phyloP scores from a whole-genome alignment of 371 early-diverging fungal genomes.

The Syncephalastrum monosporum region DNA sequence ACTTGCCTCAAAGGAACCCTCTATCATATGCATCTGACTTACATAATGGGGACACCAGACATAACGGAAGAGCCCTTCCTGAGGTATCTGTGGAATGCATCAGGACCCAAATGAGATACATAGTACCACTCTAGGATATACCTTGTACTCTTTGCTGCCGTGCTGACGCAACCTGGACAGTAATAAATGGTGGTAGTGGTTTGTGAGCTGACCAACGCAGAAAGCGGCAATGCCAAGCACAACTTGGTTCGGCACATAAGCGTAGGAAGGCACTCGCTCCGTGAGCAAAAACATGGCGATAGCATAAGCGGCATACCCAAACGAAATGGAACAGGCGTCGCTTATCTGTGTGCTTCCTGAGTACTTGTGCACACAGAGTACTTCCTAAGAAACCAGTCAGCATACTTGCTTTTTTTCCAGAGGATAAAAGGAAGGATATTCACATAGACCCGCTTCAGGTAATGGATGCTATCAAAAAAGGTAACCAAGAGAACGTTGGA shows the following conservation, averaged over 20 bases:
- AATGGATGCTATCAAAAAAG: slow-evolving; percentile 19
- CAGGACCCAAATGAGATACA: too few relatives aligned
- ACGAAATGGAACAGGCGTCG: slow-evolving; percentile 24
- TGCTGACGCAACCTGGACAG: slow-evolving; percentile 22
- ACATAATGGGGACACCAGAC: slow-evolving; percentile 52
- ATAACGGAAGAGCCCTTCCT: slow-evolving; percentile 27
- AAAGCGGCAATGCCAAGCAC: slow-evolving; percentile 19
- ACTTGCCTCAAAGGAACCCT: too few relatives aligned
- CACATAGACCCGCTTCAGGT: slow-evolving; percentile 35
- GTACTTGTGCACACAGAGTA: slow-evolving; percentile 30
- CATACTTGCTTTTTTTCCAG: not conserved
- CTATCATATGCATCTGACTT: slow-evolving; percentile 10
- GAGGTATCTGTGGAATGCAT: slow-evolving; percentile 22
- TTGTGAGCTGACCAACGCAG: slow-evolving; percentile 25
- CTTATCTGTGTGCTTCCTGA: slow-evolving; percentile 22
- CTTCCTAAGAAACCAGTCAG: slow-evolving; percentile 26
- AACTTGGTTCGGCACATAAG: not conserved
- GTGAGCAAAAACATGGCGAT: slow-evolving; percentile 11
- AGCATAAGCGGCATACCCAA: slow-evolving; percentile 18
- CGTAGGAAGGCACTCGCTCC: slow-evolving; percentile 8
- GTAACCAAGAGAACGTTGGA: slow-evolving; percentile 12
- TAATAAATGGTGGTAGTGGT: slow-evolving; percentile 38
- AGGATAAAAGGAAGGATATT: slow-evolving; percentile 11
- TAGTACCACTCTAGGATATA: not conserved
- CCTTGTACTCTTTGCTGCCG: slow-evolving; percentile 29